phyloP scores from a whole-genome alignment of 75 land plant genomes.

The Selaginella tamariscina region DNA sequence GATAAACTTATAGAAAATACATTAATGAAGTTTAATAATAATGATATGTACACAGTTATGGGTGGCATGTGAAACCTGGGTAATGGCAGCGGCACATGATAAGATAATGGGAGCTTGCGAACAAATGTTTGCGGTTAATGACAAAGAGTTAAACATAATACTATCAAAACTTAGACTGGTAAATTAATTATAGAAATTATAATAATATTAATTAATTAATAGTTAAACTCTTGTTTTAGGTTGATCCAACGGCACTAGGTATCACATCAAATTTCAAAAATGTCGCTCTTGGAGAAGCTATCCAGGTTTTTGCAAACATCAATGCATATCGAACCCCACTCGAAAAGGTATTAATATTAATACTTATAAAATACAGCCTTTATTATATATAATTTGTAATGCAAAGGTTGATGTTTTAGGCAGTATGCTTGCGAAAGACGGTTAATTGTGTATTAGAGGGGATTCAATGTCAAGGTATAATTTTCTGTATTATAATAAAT shows the following conservation, averaged over 20 bases:
- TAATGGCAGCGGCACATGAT: slow-evolving; percentile 34
- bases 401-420: slow-evolving; percentile 12
- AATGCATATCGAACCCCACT: slow-evolving; percentile 26
- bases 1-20: too few relatives aligned
- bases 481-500: too few relatives aligned
- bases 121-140: slow-evolving; percentile 31
- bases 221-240: slow-evolving; percentile 4
- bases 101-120: slow-evolving; percentile 44
- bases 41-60: slow-evolving; percentile 24
- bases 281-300: slow-evolving; percentile 29
- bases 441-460: slow-evolving; percentile 27
- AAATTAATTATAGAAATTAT: background rate
- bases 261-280: slow-evolving; percentile 24
- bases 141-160: slow-evolving; percentile 20
- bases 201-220: background rate
- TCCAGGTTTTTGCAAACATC: slow-evolving; percentile 24
- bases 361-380: too few relatives aligned
- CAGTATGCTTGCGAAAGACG: slow-evolving; percentile 32
- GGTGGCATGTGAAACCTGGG: slow-evolving; percentile 36
- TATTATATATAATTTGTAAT: background rate
- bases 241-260: slow-evolving; percentile 30
- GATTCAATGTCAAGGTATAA: slow-evolving; percentile 26
- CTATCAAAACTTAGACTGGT: slow-evolving; percentile 22
- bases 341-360: slow-evolving; percentile 22
- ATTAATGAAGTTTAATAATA: too few relatives aligned